Evolutionary conservation across 176 grass and related monocot genomes (phyloP).

Genomic region (Elymus sibiricus): DNA sequence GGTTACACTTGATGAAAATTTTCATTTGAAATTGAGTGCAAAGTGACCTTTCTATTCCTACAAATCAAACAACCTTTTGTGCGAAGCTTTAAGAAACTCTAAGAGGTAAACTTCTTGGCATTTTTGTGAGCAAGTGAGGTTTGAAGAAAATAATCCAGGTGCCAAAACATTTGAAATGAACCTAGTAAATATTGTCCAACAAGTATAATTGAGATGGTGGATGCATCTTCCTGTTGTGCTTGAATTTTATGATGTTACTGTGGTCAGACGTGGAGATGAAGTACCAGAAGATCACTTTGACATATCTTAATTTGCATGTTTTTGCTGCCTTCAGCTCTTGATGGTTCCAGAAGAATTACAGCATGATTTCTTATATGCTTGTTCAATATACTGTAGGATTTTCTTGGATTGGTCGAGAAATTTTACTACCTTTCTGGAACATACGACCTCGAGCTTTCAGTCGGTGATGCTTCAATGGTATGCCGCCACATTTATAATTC

Average conservation of each 20-base stretch:
- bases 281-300: not conserved
- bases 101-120: not conserved
- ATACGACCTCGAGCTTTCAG: conserved; percentile 82
- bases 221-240: not conserved
- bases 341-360: not conserved
- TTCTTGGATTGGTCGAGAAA: conserved; percentile 88
- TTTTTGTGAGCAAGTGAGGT: not conserved
- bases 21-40: not conserved
- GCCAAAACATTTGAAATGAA: not conserved
- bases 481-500: not conserved
- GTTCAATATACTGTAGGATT: conserved; percentile 53
- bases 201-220: not conserved
- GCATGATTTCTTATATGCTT: not conserved
- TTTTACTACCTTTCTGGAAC: conserved; percentile 95
- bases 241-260: not conserved
- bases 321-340: not conserved
- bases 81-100: not conserved
- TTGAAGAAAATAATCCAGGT: not conserved
- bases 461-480: conserved; percentile 97
- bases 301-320: not conserved
- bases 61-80: not conserved
- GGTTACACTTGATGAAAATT: not conserved
- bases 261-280: not conserved
- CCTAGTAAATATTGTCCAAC: not conserved
- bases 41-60: not conserved